phyloP scores from a whole-genome alignment of 1,139 yeast genomes.

The Saccharomyces hybrid region DNA sequence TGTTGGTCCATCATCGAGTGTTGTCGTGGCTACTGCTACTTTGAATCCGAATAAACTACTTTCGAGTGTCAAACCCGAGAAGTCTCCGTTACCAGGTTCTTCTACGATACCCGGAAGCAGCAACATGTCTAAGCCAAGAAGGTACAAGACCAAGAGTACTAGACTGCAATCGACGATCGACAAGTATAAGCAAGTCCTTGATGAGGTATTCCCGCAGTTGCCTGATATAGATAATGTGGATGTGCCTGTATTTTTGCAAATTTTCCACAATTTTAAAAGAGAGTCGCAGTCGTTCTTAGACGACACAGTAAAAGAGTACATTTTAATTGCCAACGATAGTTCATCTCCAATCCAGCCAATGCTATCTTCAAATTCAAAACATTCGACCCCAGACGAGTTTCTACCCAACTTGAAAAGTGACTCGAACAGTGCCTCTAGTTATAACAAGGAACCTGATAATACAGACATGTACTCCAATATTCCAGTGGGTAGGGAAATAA shows the following conservation, averaged over 20 bases:
- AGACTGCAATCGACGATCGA: constrained; percentile 15
- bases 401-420: constrained; percentile 3
- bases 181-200: constrained; percentile 21
- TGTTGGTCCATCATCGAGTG: neutral
- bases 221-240: constrained; percentile 25
- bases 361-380: constrained; percentile 5
- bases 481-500: constrained; percentile 42
- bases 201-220: constrained; percentile 23
- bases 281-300: constrained; percentile 12
- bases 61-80: neutral
- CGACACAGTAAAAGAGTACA: constrained; percentile 24
- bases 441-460: constrained; percentile 2
- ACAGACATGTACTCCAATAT: constrained; percentile 35
- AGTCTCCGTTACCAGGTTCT: neutral
- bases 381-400: constrained; percentile 1
- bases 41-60: neutral
- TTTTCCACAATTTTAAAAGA: constrained; percentile 18
- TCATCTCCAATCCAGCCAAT: constrained; percentile 6
- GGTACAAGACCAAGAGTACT: constrained; percentile 7
- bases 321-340: constrained; percentile 13
- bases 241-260: constrained; percentile 24
- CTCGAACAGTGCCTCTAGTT: constrained; percentile 5
- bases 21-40: neutral
- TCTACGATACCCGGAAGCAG: neutral
- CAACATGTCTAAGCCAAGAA: constrained; percentile 1